These are phyloP conservation scores for Neonectria sp. DNA, from an alignment of 2,329 filamentous ascomycete species.

Conservation along the genomic window DNA sequence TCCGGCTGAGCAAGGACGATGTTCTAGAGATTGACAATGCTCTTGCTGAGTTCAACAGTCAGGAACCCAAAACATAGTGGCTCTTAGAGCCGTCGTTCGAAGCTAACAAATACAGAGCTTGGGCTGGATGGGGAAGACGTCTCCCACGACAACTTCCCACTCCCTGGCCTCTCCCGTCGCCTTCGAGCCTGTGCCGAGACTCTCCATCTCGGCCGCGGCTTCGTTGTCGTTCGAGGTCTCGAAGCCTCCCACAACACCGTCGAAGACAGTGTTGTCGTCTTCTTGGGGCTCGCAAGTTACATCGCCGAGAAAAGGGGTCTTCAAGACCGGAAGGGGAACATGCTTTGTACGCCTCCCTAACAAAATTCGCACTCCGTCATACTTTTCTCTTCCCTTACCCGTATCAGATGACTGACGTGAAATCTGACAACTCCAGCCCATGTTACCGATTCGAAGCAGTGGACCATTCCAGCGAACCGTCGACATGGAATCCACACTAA, in stretches of 20 bases:
- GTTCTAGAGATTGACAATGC: conserved; percentile 42
- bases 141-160: conserved; percentile 55
- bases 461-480: conserved; percentile 59
- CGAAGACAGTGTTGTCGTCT: conserved; percentile 70
- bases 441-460: conserved; percentile 62
- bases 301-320: conserved; percentile 68
- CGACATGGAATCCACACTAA: conserved; percentile 68
- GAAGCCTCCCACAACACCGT: conserved; percentile 61
- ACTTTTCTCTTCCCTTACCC: background rate
- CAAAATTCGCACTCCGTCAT: background rate
- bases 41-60: conserved; percentile 48
- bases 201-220: conserved; percentile 62
- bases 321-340: conserved; percentile 64
- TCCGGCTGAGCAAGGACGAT: conserved; percentile 38
- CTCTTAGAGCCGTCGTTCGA: background rate
- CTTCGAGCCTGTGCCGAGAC: conserved; percentile 54
- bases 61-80: conserved; percentile 19
- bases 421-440: conserved; percentile 56
- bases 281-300: conserved; percentile 70
- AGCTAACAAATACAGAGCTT: conserved; percentile 37
- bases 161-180: conserved; percentile 54
- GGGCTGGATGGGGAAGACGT: conserved; percentile 39
- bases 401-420: background rate
- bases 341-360: conserved; percentile 58
- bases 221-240: conserved; percentile 70